Base-by-base conservation (phyloP, 371 early-diverging fungal species). In the Apophysomyces trapeziformis region DNA sequence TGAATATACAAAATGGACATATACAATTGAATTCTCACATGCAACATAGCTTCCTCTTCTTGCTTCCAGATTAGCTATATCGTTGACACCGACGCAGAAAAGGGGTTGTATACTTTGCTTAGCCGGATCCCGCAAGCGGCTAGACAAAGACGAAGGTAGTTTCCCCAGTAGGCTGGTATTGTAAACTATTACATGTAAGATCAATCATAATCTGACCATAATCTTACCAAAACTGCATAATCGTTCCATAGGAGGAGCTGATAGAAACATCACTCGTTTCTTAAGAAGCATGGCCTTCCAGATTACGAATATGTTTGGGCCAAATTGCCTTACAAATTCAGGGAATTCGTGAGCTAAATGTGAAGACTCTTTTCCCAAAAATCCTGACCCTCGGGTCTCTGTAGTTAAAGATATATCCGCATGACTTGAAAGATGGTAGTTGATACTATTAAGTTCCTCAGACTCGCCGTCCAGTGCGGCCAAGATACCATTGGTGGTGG, bases 271-370 rank as follows among this genome's bases (percentile, higher is more conserved):
- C 38, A 89, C 85, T 14, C 85, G 76, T 57, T 86, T 84, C 57
- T 74, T 78, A 56, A 83, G 56, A 38, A 89, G 59, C 14, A 82
- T 83, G 1, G 87, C 85, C 50, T 86, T 87, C 89, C 89, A 89
- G 6, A 89, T 61, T 1, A 77, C 64, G 75, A 84, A 87, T 61
- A 87, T 65, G 38, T 80, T 69, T 11, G 86, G 86, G 0, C 89
- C 87, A 63, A 86, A 68, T 5, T 60, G 43, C 8, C 76, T 65
- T 7, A 85, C 77, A 16, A 87, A 78, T 7, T 75, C 67, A 7
- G 74, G 67, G 50, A 83, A 84, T 14, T 65, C 54, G 45, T 70
- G 74, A 1, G 75, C 77, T 38, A 50, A 21, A 21, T 50, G 54
- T 21, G 54, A 50, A 21, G 54, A 21, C 32, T 50, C 54, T 50